Percentiles rank a stretch among this genome's conserved stretches.
phyloP scores from a whole-genome alignment of 352 stramenopile genomes.

The Pythium guiyangense region DNA sequence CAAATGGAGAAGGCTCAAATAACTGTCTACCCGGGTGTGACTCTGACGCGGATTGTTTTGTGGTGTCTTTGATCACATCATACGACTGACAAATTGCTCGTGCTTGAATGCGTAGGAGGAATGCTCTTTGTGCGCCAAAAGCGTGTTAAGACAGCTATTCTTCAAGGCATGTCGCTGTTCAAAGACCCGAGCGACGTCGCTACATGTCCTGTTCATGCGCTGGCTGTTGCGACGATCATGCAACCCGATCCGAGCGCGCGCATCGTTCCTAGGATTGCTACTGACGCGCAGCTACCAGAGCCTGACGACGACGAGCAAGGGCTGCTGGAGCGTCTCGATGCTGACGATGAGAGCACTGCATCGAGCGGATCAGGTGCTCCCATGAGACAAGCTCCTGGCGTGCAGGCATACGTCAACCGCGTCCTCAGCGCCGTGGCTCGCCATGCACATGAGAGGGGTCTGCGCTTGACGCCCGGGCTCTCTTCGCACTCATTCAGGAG shows the following conservation, averaged over 20 bases:
- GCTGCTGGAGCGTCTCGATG: slow-evolving; percentile 11
- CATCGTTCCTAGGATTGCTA: slow-evolving; percentile 12
- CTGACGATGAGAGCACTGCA: not conserved
- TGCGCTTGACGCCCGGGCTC: not conserved
- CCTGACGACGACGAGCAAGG: slow-evolving; percentile 6
- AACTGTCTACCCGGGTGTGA: slow-evolving; percentile 9
- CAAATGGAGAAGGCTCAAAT: slow-evolving; percentile 17
- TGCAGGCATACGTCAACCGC: slow-evolving; percentile 15
- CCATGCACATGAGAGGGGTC: not conserved
- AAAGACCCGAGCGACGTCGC: slow-evolving; percentile 9
- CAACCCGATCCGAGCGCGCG: not conserved
- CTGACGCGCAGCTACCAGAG: not conserved
- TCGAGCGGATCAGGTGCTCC: not conserved
- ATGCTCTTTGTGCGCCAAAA: slow-evolving; percentile 15
- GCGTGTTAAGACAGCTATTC: slow-evolving; percentile 10
- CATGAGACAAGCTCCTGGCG: not conserved
- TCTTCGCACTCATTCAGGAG: slow-evolving; percentile 9
- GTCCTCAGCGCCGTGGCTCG: no score
- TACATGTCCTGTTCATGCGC: slow-evolving; percentile 8
- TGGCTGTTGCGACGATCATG: slow-evolving; percentile 10
- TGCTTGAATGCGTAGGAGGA: no score
- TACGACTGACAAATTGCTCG: not conserved
- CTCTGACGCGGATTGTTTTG: no score
- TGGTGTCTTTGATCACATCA: not conserved
- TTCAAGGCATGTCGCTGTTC: slow-evolving; percentile 13